These are phyloP conservation scores for Spathaspora jeffriesii DNA, from an alignment of 1,139 yeast species.

Conservation along the genomic window DNA sequence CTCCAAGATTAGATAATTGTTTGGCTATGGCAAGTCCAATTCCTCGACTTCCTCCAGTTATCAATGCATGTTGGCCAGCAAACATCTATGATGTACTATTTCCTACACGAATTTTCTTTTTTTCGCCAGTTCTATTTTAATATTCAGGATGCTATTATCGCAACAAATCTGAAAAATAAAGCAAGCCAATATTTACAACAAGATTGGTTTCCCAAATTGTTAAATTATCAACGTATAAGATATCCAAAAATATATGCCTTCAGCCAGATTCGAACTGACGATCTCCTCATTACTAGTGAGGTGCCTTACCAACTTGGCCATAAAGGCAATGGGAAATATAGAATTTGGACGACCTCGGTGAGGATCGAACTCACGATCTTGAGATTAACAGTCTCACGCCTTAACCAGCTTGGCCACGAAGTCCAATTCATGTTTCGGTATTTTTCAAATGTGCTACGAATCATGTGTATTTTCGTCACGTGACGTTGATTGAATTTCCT, in stretches of 20 bases:
- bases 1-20: conserved; percentile 60
- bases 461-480: not conserved
- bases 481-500: not conserved
- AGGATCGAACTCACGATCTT: conserved; percentile 45
- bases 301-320: conserved; percentile 94
- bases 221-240: not conserved
- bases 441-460: not conserved
- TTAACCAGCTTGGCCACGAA: conserved; percentile 46
- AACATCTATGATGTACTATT: conserved; percentile 10
- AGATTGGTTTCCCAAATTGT: not conserved
- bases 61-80: conserved; percentile 43
- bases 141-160: too few relatives aligned
- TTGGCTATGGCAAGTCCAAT: conserved; percentile 71
- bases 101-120: not conserved
- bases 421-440: conserved; percentile 16
- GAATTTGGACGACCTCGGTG: conserved; percentile 38
- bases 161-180: too few relatives aligned
- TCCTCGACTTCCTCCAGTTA: conserved; percentile 91
- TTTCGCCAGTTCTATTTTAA: too few relatives aligned
- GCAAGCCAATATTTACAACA: not conserved
- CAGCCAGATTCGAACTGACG: conserved; percentile 87
- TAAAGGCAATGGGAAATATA: conserved; percentile 32
- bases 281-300: conserved; percentile 91
- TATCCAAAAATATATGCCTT: conserved; percentile 52
- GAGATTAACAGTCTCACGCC: conserved; percentile 46